Evolutionary conservation across 1,139 yeast genomes (phyloP).

Genomic region (Hanseniaspora sp.): DNA sequence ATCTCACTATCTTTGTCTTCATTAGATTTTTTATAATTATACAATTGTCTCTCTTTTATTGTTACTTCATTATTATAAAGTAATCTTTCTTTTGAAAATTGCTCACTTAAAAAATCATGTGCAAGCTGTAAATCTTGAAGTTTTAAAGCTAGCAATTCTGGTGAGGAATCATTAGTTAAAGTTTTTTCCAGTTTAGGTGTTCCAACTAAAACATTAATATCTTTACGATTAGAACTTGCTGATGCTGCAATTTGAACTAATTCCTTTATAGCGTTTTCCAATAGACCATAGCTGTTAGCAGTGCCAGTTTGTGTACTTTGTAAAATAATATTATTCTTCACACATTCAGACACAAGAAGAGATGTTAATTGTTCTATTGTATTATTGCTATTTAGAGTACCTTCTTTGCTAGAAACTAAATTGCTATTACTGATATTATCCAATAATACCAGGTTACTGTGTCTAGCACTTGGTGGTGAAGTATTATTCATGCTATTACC

Average conservation of each 20-base stretch:
- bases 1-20: slow-evolving; percentile 1
- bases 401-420: neutral
- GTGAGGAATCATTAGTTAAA: neutral
- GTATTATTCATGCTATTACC: neutral
- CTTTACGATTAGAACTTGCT: neutral
- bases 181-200: neutral
- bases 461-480: neutral
- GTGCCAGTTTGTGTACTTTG: neutral
- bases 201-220: neutral
- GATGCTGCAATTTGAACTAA: neutral
- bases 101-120: slow-evolving; percentile 28
- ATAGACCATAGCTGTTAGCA: neutral
- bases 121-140: slow-evolving; percentile 28
- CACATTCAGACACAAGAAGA: slow-evolving; percentile 12
- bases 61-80: slow-evolving; percentile 20
- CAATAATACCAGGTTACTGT: neutral
- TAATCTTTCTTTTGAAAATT: slow-evolving; percentile 27
- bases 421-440: neutral
- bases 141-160: neutral
- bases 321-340: neutral
- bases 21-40: neutral
- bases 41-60: slow-evolving; percentile 5
- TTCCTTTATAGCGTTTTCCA: slow-evolving; percentile 8
- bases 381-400: neutral
- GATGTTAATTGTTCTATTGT: neutral